Base-by-base conservation (phyloP, 345 rosid genomes). In the Boechera stricta region DNA sequence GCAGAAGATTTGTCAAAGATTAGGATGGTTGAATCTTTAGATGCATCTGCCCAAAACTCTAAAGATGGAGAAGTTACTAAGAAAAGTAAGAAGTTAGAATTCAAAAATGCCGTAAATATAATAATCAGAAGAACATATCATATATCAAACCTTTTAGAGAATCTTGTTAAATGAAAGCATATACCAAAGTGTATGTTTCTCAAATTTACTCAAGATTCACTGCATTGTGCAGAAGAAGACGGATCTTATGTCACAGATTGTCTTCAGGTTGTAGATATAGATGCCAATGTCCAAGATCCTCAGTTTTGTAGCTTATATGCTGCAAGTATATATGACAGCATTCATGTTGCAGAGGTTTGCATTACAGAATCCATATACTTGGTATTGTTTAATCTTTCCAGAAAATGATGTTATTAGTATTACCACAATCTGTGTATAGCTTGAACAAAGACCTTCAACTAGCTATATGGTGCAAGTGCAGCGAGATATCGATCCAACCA, bases 331-430 rank as follows among this genome's bases (percentile, higher is more conserved):
- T 87, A 84, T 76, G 80, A 80, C 28, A 82, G 77, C 29, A 76
- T 56, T 53, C 84, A 82, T 77, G 87, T 82, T 59, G 83, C 81
- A 60, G 98, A 91, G 98, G 98, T 94, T 81, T 44, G 93, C 47
- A 51, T 66, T 69, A 42, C 57, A 54, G 44, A 35, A 64, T 73
- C 71, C 2, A 26, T 29, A 62, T 33, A 6, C 28, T 58, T 47
- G 44, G 10, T 76, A 35, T 61, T 58, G 1, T 76, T 58, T 1
- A 28, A 18, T 11, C 6, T 60, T 60, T 13, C 2, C 33, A 13
- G 11, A 64, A 13, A 21, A 7, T 75, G 18, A 36, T 11, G 53
- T 51, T 49, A 36, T 6, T 53, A 35, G n/a, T 49, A 62, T 4
- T 53, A 47, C 63, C 21, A 8, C n/a, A 49, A 1, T 26, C 1